phyloP scores from a whole-genome alignment of 345 rosid species.

The Psidium guajava region DNA sequence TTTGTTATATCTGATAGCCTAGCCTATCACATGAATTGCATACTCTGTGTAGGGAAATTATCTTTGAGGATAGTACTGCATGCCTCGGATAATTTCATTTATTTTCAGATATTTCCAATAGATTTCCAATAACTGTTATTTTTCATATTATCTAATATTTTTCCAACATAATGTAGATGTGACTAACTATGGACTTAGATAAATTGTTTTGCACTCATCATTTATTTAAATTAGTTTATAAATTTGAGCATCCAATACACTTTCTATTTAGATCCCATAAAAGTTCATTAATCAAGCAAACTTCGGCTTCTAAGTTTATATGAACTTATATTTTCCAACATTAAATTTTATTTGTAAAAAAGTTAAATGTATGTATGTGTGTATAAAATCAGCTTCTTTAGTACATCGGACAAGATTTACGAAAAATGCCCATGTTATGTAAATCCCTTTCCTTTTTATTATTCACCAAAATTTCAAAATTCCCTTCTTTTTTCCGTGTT shows the following conservation, averaged over 20 bases:
- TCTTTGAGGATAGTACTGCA: too few species aligned
- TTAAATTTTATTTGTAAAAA: not conserved
- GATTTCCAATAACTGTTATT: too few species aligned
- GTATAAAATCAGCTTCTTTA: not conserved
- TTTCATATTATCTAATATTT: too few species aligned
- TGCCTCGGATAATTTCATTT: too few species aligned
- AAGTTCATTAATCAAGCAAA: not conserved
- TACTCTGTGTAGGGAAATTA: too few species aligned
- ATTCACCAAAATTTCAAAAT: not conserved
- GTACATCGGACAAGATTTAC: not conserved
- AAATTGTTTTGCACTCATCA: not conserved
- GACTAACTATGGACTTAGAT: not conserved
- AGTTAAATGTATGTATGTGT: too few species aligned
- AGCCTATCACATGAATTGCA: too few species aligned
- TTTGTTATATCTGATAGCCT: too few species aligned
- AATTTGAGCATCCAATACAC: not conserved
- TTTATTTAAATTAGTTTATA: not conserved
- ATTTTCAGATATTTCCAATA: too few species aligned
- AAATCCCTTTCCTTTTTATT: not conserved
- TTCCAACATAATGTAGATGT: not conserved
- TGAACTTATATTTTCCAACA: not conserved
- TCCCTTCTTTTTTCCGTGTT: not conserved
- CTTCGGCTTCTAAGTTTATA: not conserved
- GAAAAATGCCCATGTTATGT: too few species aligned
- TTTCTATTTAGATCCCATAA: not conserved